A percentile compares a stretch with the other conserved stretches of the same genome.
Evolutionary conservation across 371 early-diverging fungal genomes (phyloP).

Genomic region (Rhizopus microsporus): DNA sequence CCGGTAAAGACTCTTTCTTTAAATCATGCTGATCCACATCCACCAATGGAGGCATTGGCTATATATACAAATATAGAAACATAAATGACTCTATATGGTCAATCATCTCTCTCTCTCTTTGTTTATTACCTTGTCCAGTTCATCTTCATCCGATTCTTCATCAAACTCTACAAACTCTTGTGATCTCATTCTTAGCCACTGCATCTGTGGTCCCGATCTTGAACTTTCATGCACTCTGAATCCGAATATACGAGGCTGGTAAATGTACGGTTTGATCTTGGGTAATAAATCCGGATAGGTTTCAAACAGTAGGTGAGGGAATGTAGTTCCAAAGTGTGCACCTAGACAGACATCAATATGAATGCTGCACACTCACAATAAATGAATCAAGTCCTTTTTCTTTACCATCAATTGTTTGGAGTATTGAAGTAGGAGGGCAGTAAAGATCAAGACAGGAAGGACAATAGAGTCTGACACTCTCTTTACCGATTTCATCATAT

Average conservation of each 20-base stretch:
- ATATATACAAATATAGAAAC: background rate
- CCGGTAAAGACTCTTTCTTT: constrained; percentile 14
- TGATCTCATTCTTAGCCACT: constrained; percentile 73
- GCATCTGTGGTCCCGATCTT: constrained; percentile 71
- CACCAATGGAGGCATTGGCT: constrained; percentile 21
- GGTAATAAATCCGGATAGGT: constrained; percentile 80
- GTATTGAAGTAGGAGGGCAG: constrained; percentile 73
- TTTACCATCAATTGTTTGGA: constrained; percentile 29
- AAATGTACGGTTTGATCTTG: constrained; percentile 53
- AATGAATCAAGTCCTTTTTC: background rate
- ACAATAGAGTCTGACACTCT: constrained; percentile 77
- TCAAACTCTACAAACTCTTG: constrained; percentile 35
- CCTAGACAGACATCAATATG: constrained; percentile 39
- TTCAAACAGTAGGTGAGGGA: constrained; percentile 90
- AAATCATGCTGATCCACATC: constrained; percentile 19
- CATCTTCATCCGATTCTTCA: constrained; percentile 35
- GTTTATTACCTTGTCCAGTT: constrained; percentile 20
- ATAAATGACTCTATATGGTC: background rate
- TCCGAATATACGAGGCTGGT: constrained; percentile 84
- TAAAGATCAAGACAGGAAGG: constrained; percentile 89
- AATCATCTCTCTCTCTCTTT: background rate
- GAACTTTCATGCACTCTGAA: constrained; percentile 72
- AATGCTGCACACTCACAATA: background rate
- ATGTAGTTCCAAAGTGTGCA: constrained; percentile 95
- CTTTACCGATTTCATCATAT: constrained; percentile 69